Base-by-base conservation (phyloP, 2,329 filamentous ascomycete species). In the Aureobasidium leucospermi region DNA sequence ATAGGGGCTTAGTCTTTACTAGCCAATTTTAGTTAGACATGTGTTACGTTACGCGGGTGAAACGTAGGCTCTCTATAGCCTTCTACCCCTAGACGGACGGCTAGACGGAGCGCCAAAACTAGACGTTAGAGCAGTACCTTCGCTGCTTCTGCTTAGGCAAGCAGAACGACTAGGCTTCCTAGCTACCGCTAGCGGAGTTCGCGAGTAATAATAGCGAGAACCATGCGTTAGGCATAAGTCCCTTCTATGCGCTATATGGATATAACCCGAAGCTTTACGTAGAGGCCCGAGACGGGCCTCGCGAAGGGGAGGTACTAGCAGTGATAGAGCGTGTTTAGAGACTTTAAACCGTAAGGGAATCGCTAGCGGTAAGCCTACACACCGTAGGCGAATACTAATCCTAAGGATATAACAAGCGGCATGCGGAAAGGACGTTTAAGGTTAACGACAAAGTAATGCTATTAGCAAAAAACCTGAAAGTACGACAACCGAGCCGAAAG, bases 41-140 rank as follows among this genome's bases (percentile, higher is more conserved):
- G 32, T 59, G 16, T 13, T 61, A 49, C 19, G 15, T 56, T 5
- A 31, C 36, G 6, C 23, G 41, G 31, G 43, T 63, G 8, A 59
- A 51, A n/a, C 23, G 48, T 6, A 53, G 45, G 48, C 46, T 64
- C 36, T 43, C 8, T 34, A 64, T 51, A 59, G 59, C 58, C 2
- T 64, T 63, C 41, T 49, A 64, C 34, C 60, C 32, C n/a, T 60
- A 64, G 32, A 64, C 34, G n/a, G 46, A 64, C 47, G 48, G 57
- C n/a, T 49, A 64, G 29, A 63, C 45, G 1, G 42, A 63, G 29
- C 16, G 52, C 6, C 28, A 45, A n/a, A 64, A 63, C 48, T 53
- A 64, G 47, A 60, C 45, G 16, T 23, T 64, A 41, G 45, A 63
- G 56, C 45, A 63, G 19, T 64, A 64, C 49, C 32, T 64, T 51